These are phyloP conservation scores for Sugiyamaella xylanicola DNA, from an alignment of 1,139 yeast genomes.

Conservation along the genomic window DNA sequence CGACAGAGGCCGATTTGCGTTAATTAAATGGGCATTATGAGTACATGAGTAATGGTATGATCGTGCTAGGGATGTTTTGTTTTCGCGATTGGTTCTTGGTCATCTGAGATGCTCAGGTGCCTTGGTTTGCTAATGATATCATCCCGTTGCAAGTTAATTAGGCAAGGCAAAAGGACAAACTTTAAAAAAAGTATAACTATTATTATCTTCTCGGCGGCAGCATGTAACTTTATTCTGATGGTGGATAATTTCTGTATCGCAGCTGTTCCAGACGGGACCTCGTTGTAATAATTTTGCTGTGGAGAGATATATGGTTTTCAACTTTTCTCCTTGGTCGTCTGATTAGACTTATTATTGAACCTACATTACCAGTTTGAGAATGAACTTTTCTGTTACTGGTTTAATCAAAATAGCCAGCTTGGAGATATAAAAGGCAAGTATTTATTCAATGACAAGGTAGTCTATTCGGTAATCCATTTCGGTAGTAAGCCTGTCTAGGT, in stretches of 20 bases:
- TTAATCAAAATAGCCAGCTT: too few relatives aligned
- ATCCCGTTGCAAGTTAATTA: slow-evolving; percentile 1
- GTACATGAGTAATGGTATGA: neutral
- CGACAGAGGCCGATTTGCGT: neutral
- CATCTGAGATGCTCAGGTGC: neutral
- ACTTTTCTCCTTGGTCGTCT: too few relatives aligned
- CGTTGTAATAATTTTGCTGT: neutral
- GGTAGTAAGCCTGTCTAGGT: too few relatives aligned
- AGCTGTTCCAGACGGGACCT: too few relatives aligned
- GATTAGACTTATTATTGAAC: too few relatives aligned
- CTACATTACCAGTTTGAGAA: too few relatives aligned
- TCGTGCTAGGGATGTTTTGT: neutral
- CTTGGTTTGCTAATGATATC: neutral
- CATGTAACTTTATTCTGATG: neutral
- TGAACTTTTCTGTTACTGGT: too few relatives aligned
- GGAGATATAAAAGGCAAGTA: too few relatives aligned
- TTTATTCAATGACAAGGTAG: too few relatives aligned
- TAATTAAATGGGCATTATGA: neutral
- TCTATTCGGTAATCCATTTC: too few relatives aligned
- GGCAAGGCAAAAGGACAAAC: neutral
- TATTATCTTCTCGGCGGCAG: neutral
- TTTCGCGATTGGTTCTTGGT: neutral
- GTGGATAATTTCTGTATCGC: neutral
- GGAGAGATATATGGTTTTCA: too few relatives aligned
- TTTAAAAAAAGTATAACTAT: neutral